Percentiles rank a stretch among this genome's conserved stretches.
phyloP scores from a whole-genome alignment of 2,329 filamentous ascomycete species.

The Ploettnerulaceae sp. region DNA sequence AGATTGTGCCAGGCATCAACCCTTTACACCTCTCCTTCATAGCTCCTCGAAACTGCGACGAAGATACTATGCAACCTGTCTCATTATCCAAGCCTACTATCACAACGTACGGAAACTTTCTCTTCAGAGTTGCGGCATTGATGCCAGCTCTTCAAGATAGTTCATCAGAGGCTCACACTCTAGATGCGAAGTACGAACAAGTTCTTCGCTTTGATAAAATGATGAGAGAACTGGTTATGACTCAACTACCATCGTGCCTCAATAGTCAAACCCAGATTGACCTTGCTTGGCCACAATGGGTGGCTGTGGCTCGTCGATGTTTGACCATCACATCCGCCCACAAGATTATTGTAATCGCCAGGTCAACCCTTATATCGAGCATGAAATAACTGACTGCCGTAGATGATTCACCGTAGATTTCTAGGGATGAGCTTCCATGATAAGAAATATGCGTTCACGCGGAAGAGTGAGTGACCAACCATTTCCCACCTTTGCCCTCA shows the following conservation, averaged over 20 bases:
- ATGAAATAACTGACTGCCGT: not conserved
- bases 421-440: slow-evolving; percentile 22
- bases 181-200: slow-evolving; percentile 20
- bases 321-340: slow-evolving; percentile 22
- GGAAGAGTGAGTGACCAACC: not conserved
- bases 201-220: slow-evolving; percentile 20
- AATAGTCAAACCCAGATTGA: slow-evolving; percentile 18
- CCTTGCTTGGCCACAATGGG: slow-evolving; percentile 18
- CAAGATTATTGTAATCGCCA: slow-evolving; percentile 17
- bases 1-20: slow-evolving; percentile 14
- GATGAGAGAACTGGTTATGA: slow-evolving; percentile 21
- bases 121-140: slow-evolving; percentile 16
- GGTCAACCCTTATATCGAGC: not conserved
- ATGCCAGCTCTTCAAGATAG: slow-evolving; percentile 21
- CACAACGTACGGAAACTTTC: slow-evolving; percentile 18
- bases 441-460: slow-evolving; percentile 19
- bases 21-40: slow-evolving; percentile 18
- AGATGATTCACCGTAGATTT: slow-evolving; percentile 24
- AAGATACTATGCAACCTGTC: slow-evolving; percentile 16
- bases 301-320: slow-evolving; percentile 15
- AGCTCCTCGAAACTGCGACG: slow-evolving; percentile 18
- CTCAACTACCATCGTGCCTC: slow-evolving; percentile 19
- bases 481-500: not conserved
- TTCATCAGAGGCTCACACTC: slow-evolving; percentile 7
- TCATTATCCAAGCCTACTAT: slow-evolving; percentile 13